Base-by-base conservation (phyloP, 2,329 filamentous ascomycete species). In the Aspergillus latus region DNA sequence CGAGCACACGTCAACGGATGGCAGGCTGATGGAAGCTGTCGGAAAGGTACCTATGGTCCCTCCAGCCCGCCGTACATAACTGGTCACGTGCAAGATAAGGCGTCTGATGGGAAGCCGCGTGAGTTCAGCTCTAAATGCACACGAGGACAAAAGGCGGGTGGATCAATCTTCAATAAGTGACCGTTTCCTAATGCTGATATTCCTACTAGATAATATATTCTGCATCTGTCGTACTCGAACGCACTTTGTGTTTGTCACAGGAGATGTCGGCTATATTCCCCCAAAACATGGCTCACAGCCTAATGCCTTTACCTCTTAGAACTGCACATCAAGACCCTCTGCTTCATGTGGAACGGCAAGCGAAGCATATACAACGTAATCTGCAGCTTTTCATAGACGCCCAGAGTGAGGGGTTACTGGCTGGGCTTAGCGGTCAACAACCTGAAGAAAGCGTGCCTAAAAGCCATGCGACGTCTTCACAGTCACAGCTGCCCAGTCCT, bases 311-410 rank as follows among this genome's bases (percentile, higher is more conserved):
- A 30, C 72, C 73, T n/a, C 51, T 67, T 34, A 62, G 66, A 49
- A 67, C 71, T 32, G 52, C 61, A 15, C 62, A 68, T 52, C 64
- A 74, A 36, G 73, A 77, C 56, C 74, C 79, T 53, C 71, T 83
- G 29, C 66, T 82, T n/a, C 74, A 76, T 29, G 68, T 84, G 56
- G 77, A 81, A 60, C 75, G 81, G 56, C 77, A 80, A 64, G 77
- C 82, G 28, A 77, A 75, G 54, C 73, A 82, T 60, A 78, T 86
- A 8, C 78, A 86, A 64, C 76, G 77, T 51, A 80, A 83, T 58
- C 74, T 87, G 8, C 84, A 87, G 67, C 74, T 76, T 55, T 72
- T 86, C 9, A 79, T 87, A 21, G 84, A 87, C 68, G 82, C 82
- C 8, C 84, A 87, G 67, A 81, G 82, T 30, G 82, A 84, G 62